Evolutionary conservation across 2,329 filamentous ascomycete species (phyloP).

Genomic region (Pseudocercospora fijiensis): DNA sequence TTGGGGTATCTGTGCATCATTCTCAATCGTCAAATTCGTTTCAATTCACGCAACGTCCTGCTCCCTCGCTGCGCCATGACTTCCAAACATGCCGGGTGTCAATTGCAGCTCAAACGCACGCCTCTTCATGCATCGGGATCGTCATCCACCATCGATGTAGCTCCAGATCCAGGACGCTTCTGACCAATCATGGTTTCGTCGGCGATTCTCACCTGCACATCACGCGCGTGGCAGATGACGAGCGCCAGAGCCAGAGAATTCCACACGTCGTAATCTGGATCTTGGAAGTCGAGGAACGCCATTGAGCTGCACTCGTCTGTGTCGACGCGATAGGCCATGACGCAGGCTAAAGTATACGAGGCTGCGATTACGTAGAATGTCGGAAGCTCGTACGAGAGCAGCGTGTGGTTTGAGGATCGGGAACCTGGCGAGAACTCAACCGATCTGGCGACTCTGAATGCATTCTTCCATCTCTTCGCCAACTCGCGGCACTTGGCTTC

Average conservation of each 20-base stretch:
- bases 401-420: slow-evolving; percentile 18
- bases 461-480: slow-evolving; percentile 44
- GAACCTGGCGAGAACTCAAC: slow-evolving; percentile 30
- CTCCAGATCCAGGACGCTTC: slow-evolving; percentile 1
- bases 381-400: slow-evolving; percentile 41
- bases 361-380: slow-evolving; percentile 57
- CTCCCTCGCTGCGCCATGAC: background rate
- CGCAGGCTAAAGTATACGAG: slow-evolving; percentile 52
- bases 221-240: slow-evolving; percentile 54
- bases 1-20: slow-evolving; percentile 3
- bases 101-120: background rate
- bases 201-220: slow-evolving; percentile 50
- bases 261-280: slow-evolving; percentile 59
- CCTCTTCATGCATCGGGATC: slow-evolving; percentile 25
- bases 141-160: slow-evolving; percentile 5
- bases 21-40: background rate
- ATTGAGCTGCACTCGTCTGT: slow-evolving; percentile 40
- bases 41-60: background rate
- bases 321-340: slow-evolving; percentile 53
- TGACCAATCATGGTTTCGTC: slow-evolving; percentile 36
- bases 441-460: slow-evolving; percentile 35
- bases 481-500: slow-evolving; percentile 47
- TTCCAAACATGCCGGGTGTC: background rate
- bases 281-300: slow-evolving; percentile 55
- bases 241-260: slow-evolving; percentile 59